Base-by-base conservation (phyloP, 2,329 filamentous ascomycete genomes). In the Fusarium metavorans region DNA sequence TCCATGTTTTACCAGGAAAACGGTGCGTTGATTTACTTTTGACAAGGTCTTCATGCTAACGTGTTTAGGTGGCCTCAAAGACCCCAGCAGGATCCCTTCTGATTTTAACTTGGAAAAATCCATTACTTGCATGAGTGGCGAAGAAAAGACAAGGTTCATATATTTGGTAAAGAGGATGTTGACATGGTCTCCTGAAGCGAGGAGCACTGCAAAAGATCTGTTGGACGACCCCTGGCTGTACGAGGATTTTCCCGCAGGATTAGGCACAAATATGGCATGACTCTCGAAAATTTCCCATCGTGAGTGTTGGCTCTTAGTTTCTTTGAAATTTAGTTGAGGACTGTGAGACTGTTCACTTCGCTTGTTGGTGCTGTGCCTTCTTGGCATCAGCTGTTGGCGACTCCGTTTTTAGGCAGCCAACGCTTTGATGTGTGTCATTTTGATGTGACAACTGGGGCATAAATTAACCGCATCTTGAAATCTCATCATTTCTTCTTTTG, bases 141-240 rank as follows among this genome's bases (percentile, higher is more conserved):
- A 66, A 32, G 69, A 71, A 10, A 69, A 71, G 39, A 2, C 11
- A 23, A 63, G 18, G 20, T 69, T 69, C 35, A 27, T 71, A 6
- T 18, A 39, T 20, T 69, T 69, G 18, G 27, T 68, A 1, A 71
- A 69, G 50, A 71, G 48, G 23, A 71, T 71, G 61, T 16, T 71
- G 16, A 71, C 30, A 23, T 71, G 69, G 66, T 6, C 18, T 14
- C 62, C 57, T 18, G 37, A 39, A 5, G 57, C 66, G 32, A 60
- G 69, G 48, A 71, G 25, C 23, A 69, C 37, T 25, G 61, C 69
- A 11, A 52, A 27, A 63, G 56, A 71, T 14, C 62, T 71, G 20
- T 45, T 70, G 8, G 60, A 70, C 27, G 65, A 61, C n/a, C 65
- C 59, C 5, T 70, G 54, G 68, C 20, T 70, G 5, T 57, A 68